Evolutionary conservation across 768 basidiomycete genomes (phyloP), one percentile per base, ranked within the genome.

Genomic region (Macrocybe gigantea): DNA sequence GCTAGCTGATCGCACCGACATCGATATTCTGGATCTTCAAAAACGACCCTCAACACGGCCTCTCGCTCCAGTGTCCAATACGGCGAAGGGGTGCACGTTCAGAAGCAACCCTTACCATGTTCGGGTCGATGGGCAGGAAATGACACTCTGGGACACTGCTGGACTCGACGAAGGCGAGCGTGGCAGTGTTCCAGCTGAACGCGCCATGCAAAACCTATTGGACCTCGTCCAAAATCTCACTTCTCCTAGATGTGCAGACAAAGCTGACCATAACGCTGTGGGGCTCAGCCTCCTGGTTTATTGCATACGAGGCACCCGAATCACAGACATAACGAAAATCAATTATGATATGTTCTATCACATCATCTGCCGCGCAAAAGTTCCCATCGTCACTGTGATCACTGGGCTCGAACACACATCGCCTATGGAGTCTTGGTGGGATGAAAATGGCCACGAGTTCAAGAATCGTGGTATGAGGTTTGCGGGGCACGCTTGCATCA

Each of bases 381-480:
- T 69, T 1, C 69, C 66, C 30, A 62, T 70, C 49, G 70, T 66
- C 38, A 45, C 57, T 9, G 60, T 70, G 33, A 57, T 71, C 37
- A 70, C 66, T 0, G 69, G 70, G 1, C 41, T 70, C 51, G 69
- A 71, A 56, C 61, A 69, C 47, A 56, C 69, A 32, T 63, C 62
- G 48, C 52, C 66, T 50, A 70, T 71, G 70, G 70, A 41, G 40
- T 10, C 54, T 45, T 71, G 69, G 70, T 71, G 70, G 69, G 14
- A 30, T 3, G 50, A 54, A 22, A 71, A 71, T 45, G 53, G 56
- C 34, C 38, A 36, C 37, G 64, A 63, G 49, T 56, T 69, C 37
- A 33, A 49, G 33, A 35, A n/a, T 40, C 57, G 62, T 50, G 59
- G 57, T 33, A 64, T 71, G 62, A 47, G 52, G 41, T 68, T 71